Base-by-base conservation (phyloP, 208 protist species). In the Acanthamoeba rhysodes region DNA sequence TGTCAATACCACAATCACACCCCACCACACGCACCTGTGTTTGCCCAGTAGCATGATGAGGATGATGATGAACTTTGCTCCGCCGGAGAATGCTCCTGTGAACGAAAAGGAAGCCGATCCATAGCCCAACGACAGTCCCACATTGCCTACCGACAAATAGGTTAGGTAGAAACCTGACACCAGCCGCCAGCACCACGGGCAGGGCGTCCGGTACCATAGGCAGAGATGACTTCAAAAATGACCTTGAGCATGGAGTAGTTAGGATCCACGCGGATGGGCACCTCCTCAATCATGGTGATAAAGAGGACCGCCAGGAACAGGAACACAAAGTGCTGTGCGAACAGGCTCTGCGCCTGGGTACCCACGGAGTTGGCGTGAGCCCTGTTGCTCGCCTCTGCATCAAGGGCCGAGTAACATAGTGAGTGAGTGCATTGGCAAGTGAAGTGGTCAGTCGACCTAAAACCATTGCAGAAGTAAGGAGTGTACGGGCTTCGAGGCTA, bases 1-100 rank as follows among this genome's bases (percentile, higher is more conserved):
- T n/a, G n/a, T n/a, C n/a, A n/a, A n/a, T n/a, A n/a, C n/a, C n/a
- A n/a, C n/a, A n/a, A n/a, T n/a, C n/a, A n/a, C n/a, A n/a, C n/a
- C n/a, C n/a, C n/a, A n/a, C n/a, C n/a, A n/a, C n/a, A n/a, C n/a
- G n/a, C n/a, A 91, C 84, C 90, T 37, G 90, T 94, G 90, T 41
- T 62, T 94, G 59, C 90, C 90, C 9, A 94, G 59, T 2, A 94
- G 57, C 90, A 94, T 94, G 37, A 94, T 57, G 14, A 94, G 53
- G 20, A 80, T 50, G 64, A 94, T 3, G 29, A 80, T 29, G 27
- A 53, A 34, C n/a, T 94, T 94, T 9, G 66, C 22, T 8, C 34
- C 59, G 9, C 14, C 45, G 9, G 3, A 7, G 5, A 7, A 94
- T 8, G 32, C 68, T 3, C 90, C 90, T 3, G 14, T 62, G 90